phyloP scores from a whole-genome alignment of 257 asterid species.

The Gentiana macrophylla region DNA sequence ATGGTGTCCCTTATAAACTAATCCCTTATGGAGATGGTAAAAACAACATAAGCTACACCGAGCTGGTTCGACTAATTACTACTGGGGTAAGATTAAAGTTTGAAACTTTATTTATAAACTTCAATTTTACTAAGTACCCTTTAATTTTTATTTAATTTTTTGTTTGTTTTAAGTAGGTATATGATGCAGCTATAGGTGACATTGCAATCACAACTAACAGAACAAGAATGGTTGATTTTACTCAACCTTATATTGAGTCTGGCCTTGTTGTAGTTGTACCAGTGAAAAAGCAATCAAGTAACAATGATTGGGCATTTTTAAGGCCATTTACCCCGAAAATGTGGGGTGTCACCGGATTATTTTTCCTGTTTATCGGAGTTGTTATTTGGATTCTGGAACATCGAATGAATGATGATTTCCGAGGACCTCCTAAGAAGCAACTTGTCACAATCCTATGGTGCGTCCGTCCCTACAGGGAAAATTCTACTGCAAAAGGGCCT shows the following conservation, averaged over 20 bases:
- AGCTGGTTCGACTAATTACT: not conserved
- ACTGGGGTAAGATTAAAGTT: too few species aligned
- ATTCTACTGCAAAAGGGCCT: too few species aligned
- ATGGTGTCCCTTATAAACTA: too few species aligned
- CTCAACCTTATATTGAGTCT: too few species aligned
- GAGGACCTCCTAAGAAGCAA: slow-evolving; percentile 40
- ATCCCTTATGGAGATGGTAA: slow-evolving; percentile 29
- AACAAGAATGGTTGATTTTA: too few species aligned
- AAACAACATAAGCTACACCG: slow-evolving; percentile 31
- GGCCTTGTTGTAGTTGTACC: slow-evolving; percentile 24
- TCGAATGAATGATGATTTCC: slow-evolving; percentile 34
- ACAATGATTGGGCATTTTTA: slow-evolving; percentile 30
- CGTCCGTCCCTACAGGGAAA: not conserved
- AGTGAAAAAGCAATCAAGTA: slow-evolving; percentile 15
- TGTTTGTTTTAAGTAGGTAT: not conserved
- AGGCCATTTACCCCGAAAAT: slow-evolving; percentile 25
- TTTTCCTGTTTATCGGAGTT: slow-evolving; percentile 23
- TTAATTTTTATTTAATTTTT: too few species aligned
- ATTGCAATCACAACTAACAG: too few species aligned
- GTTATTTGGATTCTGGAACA: slow-evolving; percentile 42
- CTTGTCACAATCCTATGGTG: slow-evolving; percentile 32
- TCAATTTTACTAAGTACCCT: too few species aligned
- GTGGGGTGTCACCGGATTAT: slow-evolving; percentile 27
- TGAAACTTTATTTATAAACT: too few species aligned
- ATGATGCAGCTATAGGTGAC: slow-evolving; percentile 3